Evolutionary conservation across 768 basidiomycete species (phyloP).

Genomic region (Tulasnella sp.): DNA sequence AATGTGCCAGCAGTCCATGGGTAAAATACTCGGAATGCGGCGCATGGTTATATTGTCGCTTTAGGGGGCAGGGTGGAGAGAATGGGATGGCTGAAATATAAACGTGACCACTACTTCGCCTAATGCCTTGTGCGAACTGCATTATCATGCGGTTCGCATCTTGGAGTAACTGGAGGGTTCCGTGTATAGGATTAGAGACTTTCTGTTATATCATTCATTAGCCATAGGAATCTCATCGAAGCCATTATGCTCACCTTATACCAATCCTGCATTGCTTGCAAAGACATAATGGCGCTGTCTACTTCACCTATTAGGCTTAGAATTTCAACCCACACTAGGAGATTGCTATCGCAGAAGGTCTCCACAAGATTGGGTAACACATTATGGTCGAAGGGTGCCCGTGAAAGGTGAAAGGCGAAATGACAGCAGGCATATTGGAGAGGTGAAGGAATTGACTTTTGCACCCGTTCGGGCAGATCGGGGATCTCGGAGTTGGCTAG

Average conservation of each 20-base stretch:
- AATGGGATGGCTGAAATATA: conserved; percentile 7
- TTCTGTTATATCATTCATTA: too few relatives aligned
- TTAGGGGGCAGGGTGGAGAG: neutral
- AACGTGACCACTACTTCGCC: neutral
- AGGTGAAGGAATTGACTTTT: neutral
- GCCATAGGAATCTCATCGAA: neutral
- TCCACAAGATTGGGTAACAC: neutral
- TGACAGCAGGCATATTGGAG: neutral
- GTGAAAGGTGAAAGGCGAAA: neutral
- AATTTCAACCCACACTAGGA: neutral
- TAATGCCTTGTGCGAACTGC: neutral
- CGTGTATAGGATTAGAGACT: neutral
- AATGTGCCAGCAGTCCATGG: neutral
- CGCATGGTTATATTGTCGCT: neutral
- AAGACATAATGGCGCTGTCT: neutral
- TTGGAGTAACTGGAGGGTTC: neutral
- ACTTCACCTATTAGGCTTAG: neutral
- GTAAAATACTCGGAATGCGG: neutral
- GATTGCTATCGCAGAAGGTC: neutral
- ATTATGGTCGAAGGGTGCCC: neutral
- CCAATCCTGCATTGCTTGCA: neutral
- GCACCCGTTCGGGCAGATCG: neutral
- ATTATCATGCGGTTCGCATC: neutral
- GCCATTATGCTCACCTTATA: neutral
- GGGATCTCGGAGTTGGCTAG: neutral